These are phyloP conservation scores for Pestalotiopsis sp. DNA, from an alignment of 2,329 filamentous ascomycete species.

Conservation along the genomic window DNA sequence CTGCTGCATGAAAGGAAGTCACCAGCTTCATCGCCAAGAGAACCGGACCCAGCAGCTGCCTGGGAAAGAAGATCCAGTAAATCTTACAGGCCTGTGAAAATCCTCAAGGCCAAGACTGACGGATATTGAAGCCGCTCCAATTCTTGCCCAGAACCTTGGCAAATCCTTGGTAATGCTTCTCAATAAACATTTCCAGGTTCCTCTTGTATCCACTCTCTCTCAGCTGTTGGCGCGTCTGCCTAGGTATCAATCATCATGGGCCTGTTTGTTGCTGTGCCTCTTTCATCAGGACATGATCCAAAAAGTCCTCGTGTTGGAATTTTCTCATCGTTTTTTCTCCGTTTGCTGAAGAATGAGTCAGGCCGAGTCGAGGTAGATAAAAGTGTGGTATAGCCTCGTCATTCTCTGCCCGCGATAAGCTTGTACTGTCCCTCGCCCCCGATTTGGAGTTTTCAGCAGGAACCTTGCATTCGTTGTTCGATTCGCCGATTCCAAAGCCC, in stretches of 20 bases:
- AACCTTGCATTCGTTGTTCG: no score
- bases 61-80: not conserved
- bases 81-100: not conserved
- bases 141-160: not conserved
- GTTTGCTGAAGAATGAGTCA: no score
- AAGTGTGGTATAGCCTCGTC: no score
- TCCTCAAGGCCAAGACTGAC: not conserved
- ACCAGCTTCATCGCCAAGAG: not conserved
- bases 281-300: no score
- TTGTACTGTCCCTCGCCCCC: no score
- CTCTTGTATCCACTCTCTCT: not conserved
- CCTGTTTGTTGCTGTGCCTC: not conserved
- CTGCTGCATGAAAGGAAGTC: not conserved
- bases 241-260: not conserved
- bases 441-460: no score
- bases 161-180: not conserved
- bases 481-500: no score
- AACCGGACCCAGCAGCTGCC: not conserved
- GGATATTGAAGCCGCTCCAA: not conserved
- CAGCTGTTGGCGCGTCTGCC: not conserved
- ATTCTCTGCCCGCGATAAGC: no score
- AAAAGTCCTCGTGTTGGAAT: no score
- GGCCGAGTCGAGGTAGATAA: no score
- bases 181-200: not conserved
- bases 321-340: no score